Evolutionary conservation across 345 rosid species (phyloP), one percentile per base, ranked within the genome.

Genomic region (Camelina laxa): DNA sequence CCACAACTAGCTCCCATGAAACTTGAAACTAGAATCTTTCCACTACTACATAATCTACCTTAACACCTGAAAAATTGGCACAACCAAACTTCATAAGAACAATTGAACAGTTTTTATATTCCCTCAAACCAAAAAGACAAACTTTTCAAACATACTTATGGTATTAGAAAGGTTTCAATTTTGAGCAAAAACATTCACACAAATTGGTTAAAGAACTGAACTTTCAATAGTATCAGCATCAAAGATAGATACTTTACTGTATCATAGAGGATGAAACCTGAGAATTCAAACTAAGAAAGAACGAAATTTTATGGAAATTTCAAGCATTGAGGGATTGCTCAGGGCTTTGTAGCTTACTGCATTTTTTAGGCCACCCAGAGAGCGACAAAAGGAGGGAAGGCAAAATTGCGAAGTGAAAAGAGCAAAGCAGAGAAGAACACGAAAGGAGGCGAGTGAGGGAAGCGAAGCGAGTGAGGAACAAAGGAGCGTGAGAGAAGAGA

Each of bases 401-500:
- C 12, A 54, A 55, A 60, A 61, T 61, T 51, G 55, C 61, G 41
- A 61, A 20, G 72, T 20, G 60, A 35, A 4, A 63, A 61, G 61
- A 65, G 74, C 45, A n/a, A 54, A 72, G 68, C 50, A 66, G 10
- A 59, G 75, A 21, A 53, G 62, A 57, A 20, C 50, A 72, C 27
- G 50, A 45, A 3, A 41, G 53, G 22, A 77, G 53, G 81, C 82
- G 79, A 74, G 82, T 72, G 79, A 36, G 81, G 53, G 47, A 42
- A 62, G 60, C 53, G 17, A 53, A 48, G 82, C 82, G 82, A 74
- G 82, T 79, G 82, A 70, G 79, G 19, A 50, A 68, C 21, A 42
- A 66, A 69, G 78, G 82, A 74, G 79, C 79, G 82, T 74, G 81
- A 70, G 44, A 33, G 80, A 22, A 67, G 76, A 79, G 76, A 64